These are phyloP conservation scores for Dimocarpus longan DNA, from an alignment of 345 rosid genomes.

Conservation along the genomic window DNA sequence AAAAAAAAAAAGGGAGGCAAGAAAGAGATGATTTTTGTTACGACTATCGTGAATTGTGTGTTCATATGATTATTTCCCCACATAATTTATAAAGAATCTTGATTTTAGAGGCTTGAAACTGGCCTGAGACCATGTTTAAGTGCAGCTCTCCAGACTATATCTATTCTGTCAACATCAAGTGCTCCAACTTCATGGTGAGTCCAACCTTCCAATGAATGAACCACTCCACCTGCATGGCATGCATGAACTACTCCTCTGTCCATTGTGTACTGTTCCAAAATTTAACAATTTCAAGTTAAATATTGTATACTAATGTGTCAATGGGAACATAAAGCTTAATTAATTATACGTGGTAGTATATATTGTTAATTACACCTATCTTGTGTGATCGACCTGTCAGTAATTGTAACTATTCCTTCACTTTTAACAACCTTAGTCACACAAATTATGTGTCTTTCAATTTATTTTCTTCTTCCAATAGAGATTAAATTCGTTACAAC, in stretches of 20 bases:
- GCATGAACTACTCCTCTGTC: conserved; percentile 97
- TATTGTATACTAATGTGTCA: no score
- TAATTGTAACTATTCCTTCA: not conserved
- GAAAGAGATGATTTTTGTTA: not conserved
- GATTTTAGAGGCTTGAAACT: conserved; percentile 29
- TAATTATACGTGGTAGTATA: not conserved
- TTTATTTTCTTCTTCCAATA: not conserved
- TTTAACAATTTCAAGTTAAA: not conserved
- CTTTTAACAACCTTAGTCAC: conserved; percentile 8
- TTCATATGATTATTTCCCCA: not conserved
- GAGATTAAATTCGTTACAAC: no score
- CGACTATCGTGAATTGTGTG: not conserved
- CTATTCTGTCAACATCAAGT: conserved; percentile 81
- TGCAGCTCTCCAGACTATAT: conserved; percentile 92
- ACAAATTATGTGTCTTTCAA: not conserved
- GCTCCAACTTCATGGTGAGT: conserved; percentile 96
- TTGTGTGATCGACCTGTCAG: conserved; percentile 3
- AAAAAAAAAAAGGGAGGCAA: no score
- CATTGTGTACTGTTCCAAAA: conserved; percentile 80
- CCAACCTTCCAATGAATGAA: conserved; percentile 90
- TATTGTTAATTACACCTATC: not conserved
- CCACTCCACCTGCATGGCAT: conserved; percentile 98
- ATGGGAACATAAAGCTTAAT: no score
- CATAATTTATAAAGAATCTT: not conserved
- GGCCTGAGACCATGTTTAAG: conserved; percentile 74